Conservation (phyloP, 2,329 filamentous ascomycete genomes). For the Penicillium sp. region DNA sequence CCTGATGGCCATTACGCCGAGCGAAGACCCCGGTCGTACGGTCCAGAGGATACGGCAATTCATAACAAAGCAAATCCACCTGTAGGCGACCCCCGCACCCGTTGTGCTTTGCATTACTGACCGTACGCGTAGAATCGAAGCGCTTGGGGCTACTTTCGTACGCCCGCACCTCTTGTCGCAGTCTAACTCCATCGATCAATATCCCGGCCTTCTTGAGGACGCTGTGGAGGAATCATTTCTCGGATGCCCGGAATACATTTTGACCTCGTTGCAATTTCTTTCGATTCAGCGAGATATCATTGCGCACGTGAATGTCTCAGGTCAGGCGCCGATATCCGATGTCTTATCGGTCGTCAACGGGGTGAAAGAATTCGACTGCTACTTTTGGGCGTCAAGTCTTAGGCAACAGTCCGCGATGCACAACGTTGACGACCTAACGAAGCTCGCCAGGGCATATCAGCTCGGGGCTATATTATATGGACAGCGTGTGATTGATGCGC, state of each 20-base stretch:
- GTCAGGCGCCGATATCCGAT: slow-evolving; percentile 18
- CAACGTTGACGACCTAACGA: slow-evolving; percentile 29
- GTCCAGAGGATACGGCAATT: slow-evolving; percentile 34
- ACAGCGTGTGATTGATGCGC: slow-evolving; percentile 35
- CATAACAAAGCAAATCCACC: slow-evolving; percentile 36
- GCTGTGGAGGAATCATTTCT: slow-evolving; percentile 41
- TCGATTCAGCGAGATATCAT: slow-evolving; percentile 34
- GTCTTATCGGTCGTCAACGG: slow-evolving; percentile 25
- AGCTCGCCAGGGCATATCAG: slow-evolving; percentile 35
- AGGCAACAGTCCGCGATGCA: slow-evolving; percentile 21
- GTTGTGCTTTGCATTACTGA: not conserved
- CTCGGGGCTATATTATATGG: slow-evolving; percentile 38
- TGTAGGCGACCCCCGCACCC: slow-evolving; percentile 23
- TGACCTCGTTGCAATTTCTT: slow-evolving; percentile 34
- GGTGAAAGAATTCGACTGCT: slow-evolving; percentile 32
- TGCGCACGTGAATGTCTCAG: slow-evolving; percentile 1
- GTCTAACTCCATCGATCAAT: slow-evolving; percentile 22
- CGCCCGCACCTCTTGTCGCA: slow-evolving; percentile 37
- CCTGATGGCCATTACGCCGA: slow-evolving; percentile 28
- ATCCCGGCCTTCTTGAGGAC: slow-evolving; percentile 28
- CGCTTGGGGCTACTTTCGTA: slow-evolving; percentile 39
- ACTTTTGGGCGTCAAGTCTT: slow-evolving; percentile 31
- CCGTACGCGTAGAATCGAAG: slow-evolving; percentile 34
- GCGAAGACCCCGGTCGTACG: slow-evolving; percentile 31
- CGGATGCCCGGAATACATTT: slow-evolving; percentile 40